Base-by-base conservation (phyloP, 495 filamentous ascomycete genomes). In the Letharia columbiana region DNA sequence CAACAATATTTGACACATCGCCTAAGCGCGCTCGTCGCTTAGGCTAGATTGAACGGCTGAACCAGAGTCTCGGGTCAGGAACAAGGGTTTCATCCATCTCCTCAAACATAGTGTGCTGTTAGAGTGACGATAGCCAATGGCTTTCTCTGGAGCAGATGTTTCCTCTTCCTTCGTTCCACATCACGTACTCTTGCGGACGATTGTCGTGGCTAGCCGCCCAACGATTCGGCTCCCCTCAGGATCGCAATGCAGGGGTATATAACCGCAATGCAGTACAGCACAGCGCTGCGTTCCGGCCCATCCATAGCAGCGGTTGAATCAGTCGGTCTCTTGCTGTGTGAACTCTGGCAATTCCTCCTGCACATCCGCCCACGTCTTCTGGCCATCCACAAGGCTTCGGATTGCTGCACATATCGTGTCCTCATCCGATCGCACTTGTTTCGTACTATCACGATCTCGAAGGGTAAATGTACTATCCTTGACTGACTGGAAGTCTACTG, bases 401-500 rank as follows among this genome's bases (percentile, higher is more conserved):
- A 89, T 74, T 56, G 87, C 86, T 67, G 80, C 73, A 62, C 86
- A 70, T 66, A 91, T 85, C 67, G 87, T 84, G n/a, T 88, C 84
- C 72, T 88, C 82, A 56, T 78, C 79, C 37, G 84, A 83, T 45
- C 86, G 80, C 40, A 90, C 86, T 75, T 90, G 87, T 73, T 83
- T 83, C 65, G 83, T 91, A 35, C 78, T 79, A 72, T 89, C 86
- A 39, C 85, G 82, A 69, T 89, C 87, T 58, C 87, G 79, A 60
- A 89, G 78, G n/a, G 87, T 90, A 72, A 88, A 80, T 6, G 82
- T 82, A 68, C 81, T 81, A 71, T 89, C 86, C 73, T 86, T 83
- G 61, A 89, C 77, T 41, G 84, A 85, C 78, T 90, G 83, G 75
- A 89, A 90, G 72, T 88, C 84, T 45, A 87, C 79, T n/a, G 84